Conservation (phyloP, 2,329 filamentous ascomycete genomes). For the Neonectria ditissima region DNA sequence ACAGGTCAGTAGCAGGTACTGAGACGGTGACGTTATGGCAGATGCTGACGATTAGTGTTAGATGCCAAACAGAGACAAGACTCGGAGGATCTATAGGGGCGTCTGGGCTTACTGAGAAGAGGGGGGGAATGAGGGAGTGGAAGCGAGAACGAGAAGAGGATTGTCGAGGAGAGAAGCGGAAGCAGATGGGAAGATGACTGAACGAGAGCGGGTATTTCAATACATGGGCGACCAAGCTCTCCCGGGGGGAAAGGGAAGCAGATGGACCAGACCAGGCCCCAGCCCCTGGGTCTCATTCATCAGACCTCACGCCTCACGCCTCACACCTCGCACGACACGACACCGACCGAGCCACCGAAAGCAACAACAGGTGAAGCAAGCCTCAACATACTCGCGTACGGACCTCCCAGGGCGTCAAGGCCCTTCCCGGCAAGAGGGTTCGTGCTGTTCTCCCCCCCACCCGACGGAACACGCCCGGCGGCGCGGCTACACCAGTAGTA, state of each 20-base stretch:
- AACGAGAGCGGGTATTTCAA: slow-evolving; percentile 32
- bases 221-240: slow-evolving; percentile 15
- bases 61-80: neutral
- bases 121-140: slow-evolving; percentile 3
- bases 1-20: slow-evolving; percentile 1
- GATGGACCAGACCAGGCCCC: slow-evolving; percentile 20
- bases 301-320: too few species aligned
- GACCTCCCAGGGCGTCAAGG: slow-evolving; percentile 1
- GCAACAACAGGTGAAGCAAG: slow-evolving; percentile 22
- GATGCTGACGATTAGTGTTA: slow-evolving; percentile 12
- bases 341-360: slow-evolving; percentile 28
- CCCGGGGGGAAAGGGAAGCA: slow-evolving; percentile 29
- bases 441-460: slow-evolving; percentile 21
- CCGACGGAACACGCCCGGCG: slow-evolving; percentile 7
- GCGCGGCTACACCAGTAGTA: slow-evolving; percentile 20
- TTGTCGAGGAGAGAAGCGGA: slow-evolving; percentile 22
- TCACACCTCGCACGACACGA: slow-evolving; percentile 15
- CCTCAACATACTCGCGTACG: slow-evolving; percentile 17
- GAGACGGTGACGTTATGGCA: neutral
- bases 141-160: slow-evolving; percentile 13
- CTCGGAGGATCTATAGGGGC: neutral
- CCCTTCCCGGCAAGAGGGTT: slow-evolving; percentile 24
- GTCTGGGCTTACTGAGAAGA: slow-evolving; percentile 10
- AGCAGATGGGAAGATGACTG: slow-evolving; percentile 16
- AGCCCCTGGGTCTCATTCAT: slow-evolving; percentile 20